Conservation (phyloP, 495 filamentous ascomycete genomes). For the Platismatia glauca region DNA sequence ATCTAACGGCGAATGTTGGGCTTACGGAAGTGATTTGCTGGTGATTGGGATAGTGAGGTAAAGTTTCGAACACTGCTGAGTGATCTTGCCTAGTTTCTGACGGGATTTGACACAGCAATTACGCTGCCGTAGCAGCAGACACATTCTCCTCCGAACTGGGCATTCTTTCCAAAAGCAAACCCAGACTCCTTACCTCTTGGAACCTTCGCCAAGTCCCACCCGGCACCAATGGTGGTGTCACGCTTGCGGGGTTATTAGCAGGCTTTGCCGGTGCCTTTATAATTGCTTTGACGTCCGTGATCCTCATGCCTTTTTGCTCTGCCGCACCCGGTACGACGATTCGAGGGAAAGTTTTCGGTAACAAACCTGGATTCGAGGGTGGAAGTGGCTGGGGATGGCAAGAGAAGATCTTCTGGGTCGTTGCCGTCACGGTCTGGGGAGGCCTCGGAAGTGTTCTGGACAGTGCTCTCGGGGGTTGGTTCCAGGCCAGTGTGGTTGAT, state of each 20-base stretch:
- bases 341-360: constrained; percentile 18
- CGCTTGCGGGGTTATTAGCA: constrained; percentile 58
- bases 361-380: constrained; percentile 24
- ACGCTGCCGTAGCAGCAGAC: constrained; percentile 83
- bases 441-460: constrained; percentile 74
- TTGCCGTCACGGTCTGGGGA: constrained; percentile 60
- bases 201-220: constrained; percentile 66
- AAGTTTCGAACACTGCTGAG: background rate
- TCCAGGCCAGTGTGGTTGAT: constrained; percentile 85
- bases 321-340: constrained; percentile 2
- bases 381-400: constrained; percentile 36
- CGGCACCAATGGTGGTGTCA: constrained; percentile 91
- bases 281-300: constrained; percentile 54
- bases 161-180: constrained; percentile 67
- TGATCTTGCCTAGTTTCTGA: background rate
- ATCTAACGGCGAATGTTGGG: constrained; percentile 27
- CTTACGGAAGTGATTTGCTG: constrained; percentile 39
- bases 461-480: constrained; percentile 71
- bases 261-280: constrained; percentile 67
- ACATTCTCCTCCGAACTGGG: constrained; percentile 95
- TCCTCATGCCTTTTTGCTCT: constrained; percentile 62
- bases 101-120: constrained; percentile 45
- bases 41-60: constrained; percentile 48
- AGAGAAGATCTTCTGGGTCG: constrained; percentile 46
- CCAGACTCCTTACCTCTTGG: constrained; percentile 78